Percentiles rank a stretch among this genome's conserved stretches.
Evolutionary conservation across 2,329 filamentous ascomycete species (phyloP).

Genomic region (Fusarium compactum): DNA sequence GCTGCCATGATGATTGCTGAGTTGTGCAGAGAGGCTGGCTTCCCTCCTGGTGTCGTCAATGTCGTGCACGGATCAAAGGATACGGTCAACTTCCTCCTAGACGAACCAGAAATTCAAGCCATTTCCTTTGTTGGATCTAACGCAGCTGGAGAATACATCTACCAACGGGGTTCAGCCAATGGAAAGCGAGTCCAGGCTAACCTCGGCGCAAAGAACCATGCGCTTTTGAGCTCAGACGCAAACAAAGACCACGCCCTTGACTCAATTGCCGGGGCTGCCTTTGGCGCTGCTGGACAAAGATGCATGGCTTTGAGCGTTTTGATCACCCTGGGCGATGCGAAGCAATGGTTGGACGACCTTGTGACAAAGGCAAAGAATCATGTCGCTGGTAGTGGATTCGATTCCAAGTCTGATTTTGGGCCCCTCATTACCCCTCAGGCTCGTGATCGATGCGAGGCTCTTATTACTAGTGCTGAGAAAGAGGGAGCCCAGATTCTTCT

Average conservation of each 20-base stretch:
- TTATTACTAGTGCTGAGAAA: constrained; percentile 78
- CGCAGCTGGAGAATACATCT: constrained; percentile 87
- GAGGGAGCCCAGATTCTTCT: constrained; percentile 82
- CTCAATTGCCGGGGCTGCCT: constrained; percentile 82
- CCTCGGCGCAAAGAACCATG: constrained; percentile 86
- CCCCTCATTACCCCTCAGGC: constrained; percentile 81
- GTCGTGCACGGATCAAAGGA: constrained; percentile 79
- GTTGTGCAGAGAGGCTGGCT: constrained; percentile 78
- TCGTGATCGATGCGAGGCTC: constrained; percentile 76
- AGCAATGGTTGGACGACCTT: constrained; percentile 79
- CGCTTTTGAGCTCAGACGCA: constrained; percentile 80
- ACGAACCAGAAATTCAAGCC: constrained; percentile 82
- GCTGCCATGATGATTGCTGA: constrained; percentile 85
- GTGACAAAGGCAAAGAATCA: constrained; percentile 77
- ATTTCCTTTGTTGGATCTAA: constrained; percentile 84
- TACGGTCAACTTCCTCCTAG: constrained; percentile 83
- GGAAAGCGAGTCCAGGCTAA: constrained; percentile 87
- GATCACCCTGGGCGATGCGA: constrained; percentile 80
- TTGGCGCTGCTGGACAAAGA: constrained; percentile 82
- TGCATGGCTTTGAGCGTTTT: constrained; percentile 85
- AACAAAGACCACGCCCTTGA: constrained; percentile 86
- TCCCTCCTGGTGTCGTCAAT: constrained; percentile 81
- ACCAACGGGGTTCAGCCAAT: constrained; percentile 76
- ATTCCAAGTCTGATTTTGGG: constrained; percentile 78
- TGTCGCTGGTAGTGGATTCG: constrained; percentile 80